phyloP scores from a whole-genome alignment of 2,329 filamentous ascomycete species.

The Clonostachys sp. region DNA sequence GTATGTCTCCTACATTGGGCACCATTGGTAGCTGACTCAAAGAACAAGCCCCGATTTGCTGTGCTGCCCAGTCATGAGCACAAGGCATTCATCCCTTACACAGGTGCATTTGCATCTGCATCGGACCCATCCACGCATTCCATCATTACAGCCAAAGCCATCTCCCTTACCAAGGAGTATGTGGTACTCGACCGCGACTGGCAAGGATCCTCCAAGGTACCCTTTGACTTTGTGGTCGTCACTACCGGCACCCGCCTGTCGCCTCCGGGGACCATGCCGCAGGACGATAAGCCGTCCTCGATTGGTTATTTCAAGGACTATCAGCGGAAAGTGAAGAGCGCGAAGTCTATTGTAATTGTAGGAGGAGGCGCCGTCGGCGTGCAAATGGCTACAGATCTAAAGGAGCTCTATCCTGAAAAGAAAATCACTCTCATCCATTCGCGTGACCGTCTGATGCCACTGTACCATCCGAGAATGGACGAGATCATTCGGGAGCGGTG shows the following conservation, averaged over 20 bases:
- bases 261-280: conserved; percentile 35
- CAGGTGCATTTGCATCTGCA: conserved; percentile 16
- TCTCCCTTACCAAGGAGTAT: conserved; percentile 30
- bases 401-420: conserved; percentile 51
- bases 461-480: too few relatives aligned
- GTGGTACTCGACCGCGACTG: conserved; percentile 20
- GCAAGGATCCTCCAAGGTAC: conserved; percentile 17
- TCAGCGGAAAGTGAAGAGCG: conserved; percentile 37
- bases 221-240: conserved; percentile 51
- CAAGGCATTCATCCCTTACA: conserved; percentile 58
- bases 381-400: conserved; percentile 56
- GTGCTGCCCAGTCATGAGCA: conserved; percentile 49
- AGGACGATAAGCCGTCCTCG: conserved; percentile 32
- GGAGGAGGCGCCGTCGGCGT: conserved; percentile 60
- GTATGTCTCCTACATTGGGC: too few relatives aligned
- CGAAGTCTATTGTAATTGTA: conserved; percentile 40
- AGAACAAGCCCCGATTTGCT: conserved; percentile 47
- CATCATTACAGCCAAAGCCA: conserved; percentile 22
- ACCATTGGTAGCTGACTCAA: too few relatives aligned
- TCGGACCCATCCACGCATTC: conserved; percentile 37
- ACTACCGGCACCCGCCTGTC: conserved; percentile 53
- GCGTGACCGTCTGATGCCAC: conserved; percentile 13
- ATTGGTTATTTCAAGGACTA: conserved; percentile 26
- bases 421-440: conserved; percentile 54
- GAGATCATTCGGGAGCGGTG: too few relatives aligned